Percentiles rank a stretch among this genome's conserved stretches.
These are phyloP conservation scores for Phlebiopsis gigantea DNA, from an alignment of 768 basidiomycete species.

Conservation along the genomic window DNA sequence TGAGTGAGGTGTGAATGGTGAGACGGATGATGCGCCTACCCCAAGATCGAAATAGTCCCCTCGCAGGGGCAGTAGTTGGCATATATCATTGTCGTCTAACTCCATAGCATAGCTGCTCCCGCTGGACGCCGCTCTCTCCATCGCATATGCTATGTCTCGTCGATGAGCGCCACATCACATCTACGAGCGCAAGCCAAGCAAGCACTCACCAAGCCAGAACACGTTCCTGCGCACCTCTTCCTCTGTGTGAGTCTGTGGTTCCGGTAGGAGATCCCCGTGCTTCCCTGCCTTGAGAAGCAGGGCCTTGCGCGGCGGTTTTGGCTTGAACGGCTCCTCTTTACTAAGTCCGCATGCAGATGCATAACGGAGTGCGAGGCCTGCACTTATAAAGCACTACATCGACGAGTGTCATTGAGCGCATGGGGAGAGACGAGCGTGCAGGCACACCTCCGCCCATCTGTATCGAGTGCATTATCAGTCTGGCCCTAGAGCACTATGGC, in stretches of 20 bases:
- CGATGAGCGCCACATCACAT: not conserved
- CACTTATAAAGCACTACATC: slow-evolving; percentile 10
- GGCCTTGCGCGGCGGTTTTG: slow-evolving; percentile 29
- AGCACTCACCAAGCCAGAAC: slow-evolving; percentile 42
- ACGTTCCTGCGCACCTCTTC: slow-evolving; percentile 68
- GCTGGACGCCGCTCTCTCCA: slow-evolving; percentile 61
- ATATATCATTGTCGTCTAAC: slow-evolving; percentile 71
- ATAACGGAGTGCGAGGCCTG: slow-evolving; percentile 50
- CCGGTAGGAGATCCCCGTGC: slow-evolving; percentile 50
- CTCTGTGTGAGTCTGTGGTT: slow-evolving; percentile 56
- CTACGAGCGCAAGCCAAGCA: not conserved
- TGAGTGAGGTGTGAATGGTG: slow-evolving; percentile 17
- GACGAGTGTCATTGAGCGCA: not conserved
- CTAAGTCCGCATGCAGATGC: slow-evolving; percentile 58
- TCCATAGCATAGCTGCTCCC: slow-evolving; percentile 69
- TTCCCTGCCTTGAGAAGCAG: slow-evolving; percentile 37
- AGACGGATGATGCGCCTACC: slow-evolving; percentile 38
- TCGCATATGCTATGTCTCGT: slow-evolving; percentile 49
- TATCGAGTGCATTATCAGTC: not conserved
- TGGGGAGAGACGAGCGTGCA: not conserved
- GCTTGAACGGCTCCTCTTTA: slow-evolving; percentile 33
- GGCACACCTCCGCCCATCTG: slow-evolving; percentile 60
- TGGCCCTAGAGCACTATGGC: not conserved
- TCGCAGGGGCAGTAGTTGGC: slow-evolving; percentile 62
- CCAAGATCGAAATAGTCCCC: slow-evolving; percentile 57